Evolutionary conservation across 331 rosid genomes (phyloP).

Genomic region (Ulmus americana): DNA sequence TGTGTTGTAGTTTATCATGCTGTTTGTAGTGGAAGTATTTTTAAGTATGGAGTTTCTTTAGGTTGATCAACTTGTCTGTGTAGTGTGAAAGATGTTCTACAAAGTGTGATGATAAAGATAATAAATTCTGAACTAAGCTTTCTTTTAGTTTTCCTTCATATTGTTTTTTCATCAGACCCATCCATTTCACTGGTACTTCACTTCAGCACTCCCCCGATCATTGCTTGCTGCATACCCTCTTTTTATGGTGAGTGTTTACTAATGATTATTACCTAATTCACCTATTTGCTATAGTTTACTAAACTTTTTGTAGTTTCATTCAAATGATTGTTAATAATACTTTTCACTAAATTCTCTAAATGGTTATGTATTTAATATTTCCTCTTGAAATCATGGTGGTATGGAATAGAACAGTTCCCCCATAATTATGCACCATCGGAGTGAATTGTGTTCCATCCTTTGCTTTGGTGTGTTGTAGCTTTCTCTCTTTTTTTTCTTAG

Average conservation of each 20-base stretch:
- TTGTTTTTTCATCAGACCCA: slow-evolving; percentile 53
- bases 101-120: not conserved
- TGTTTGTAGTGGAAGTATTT: not conserved
- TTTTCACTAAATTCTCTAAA: too few relatives aligned
- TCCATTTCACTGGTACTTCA: slow-evolving; percentile 83
- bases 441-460: not conserved
- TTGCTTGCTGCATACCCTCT: slow-evolving; percentile 94
- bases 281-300: not conserved
- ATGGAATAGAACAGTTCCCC: not conserved
- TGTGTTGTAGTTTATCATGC: not conserved
- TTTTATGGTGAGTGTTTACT: slow-evolving; percentile 53
- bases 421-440: not conserved
- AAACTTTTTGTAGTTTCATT: too few relatives aligned
- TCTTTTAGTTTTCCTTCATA: slow-evolving; percentile 37
- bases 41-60: not conserved
- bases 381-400: not conserved
- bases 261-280: not conserved
- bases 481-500: not conserved
- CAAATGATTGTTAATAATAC: too few relatives aligned
- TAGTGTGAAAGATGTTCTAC: not conserved
- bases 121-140: not conserved
- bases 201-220: slow-evolving; percentile 87
- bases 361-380: not conserved
- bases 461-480: not conserved
- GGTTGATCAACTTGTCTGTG: not conserved